Conservation (phyloP, 768 basidiomycete species). For the Trametes cinnabarina region DNA sequence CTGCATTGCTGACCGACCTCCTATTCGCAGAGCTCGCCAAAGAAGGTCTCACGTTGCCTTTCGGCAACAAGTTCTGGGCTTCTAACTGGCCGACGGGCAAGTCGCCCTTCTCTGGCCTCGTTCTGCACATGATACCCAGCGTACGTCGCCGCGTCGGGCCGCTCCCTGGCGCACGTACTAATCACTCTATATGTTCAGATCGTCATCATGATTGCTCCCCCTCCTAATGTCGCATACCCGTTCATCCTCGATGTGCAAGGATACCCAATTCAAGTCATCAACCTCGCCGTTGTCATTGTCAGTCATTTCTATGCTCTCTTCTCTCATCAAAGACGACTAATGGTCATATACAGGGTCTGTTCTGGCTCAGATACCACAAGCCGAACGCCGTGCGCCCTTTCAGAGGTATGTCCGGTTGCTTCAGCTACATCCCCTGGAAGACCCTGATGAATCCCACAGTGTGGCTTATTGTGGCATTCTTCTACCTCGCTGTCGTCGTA, state of each 20-base stretch:
- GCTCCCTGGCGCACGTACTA: too few relatives aligned
- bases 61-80: conserved; percentile 59
- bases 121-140: conserved; percentile 54
- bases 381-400: conserved; percentile 50
- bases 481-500: conserved; percentile 35
- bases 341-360: conserved; percentile 41
- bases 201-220: conserved; percentile 41
- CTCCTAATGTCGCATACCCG: conserved; percentile 36
- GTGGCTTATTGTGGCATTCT: conserved; percentile 6
- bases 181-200: too few relatives aligned
- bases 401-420: conserved; percentile 35
- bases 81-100: conserved; percentile 61
- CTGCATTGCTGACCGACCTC: too few relatives aligned
- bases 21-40: conserved; percentile 47
- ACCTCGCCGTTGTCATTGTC: conserved; percentile 50
- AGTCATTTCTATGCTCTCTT: not conserved
- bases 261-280: conserved; percentile 51
- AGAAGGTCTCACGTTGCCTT: conserved; percentile 60
- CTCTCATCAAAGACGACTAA: not conserved
- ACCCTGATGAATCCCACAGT: not conserved
- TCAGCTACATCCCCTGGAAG: conserved; percentile 40
- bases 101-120: conserved; percentile 53
- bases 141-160: conserved; percentile 30
- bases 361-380: conserved; percentile 51
- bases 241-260: conserved; percentile 43